These are phyloP conservation scores for Leccinum imitatum DNA, from an alignment of 768 basidiomycete species.

Conservation along the genomic window DNA sequence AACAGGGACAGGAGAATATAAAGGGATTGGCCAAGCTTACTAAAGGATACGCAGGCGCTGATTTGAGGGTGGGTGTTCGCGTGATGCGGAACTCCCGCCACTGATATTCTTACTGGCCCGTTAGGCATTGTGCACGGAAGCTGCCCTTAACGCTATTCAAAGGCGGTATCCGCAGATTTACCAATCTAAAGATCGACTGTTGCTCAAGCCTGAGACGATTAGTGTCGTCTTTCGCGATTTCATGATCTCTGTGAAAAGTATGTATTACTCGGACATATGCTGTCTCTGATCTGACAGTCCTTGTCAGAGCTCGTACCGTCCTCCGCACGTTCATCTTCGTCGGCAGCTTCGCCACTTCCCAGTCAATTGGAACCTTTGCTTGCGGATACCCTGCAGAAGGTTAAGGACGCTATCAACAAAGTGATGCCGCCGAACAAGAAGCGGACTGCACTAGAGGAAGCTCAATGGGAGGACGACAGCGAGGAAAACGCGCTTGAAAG, in stretches of 20 bases:
- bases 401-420: constrained; percentile 68
- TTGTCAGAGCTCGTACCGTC: constrained; percentile 86
- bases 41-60: constrained; percentile 97
- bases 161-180: constrained; percentile 97
- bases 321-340: constrained; percentile 87
- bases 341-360: constrained; percentile 82
- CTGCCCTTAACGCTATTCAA: constrained; percentile 94
- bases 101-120: constrained; percentile 3
- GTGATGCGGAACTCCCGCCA: background rate
- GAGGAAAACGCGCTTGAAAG: constrained; percentile 85
- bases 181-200: constrained; percentile 80
- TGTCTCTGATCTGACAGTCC: constrained; percentile 6
- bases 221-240: constrained; percentile 86
- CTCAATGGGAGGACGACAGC: constrained; percentile 83
- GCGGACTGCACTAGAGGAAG: constrained; percentile 87
- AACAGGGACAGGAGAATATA: constrained; percentile 46
- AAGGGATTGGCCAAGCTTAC: constrained; percentile 83
- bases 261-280: constrained; percentile 20
- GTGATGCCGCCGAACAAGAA: constrained; percentile 82
- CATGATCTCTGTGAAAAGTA: constrained; percentile 96
- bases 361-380: constrained; percentile 81
- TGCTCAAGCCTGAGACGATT: constrained; percentile 85
- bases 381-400: constrained; percentile 60
- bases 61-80: constrained; percentile 69
- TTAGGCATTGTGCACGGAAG: constrained; percentile 94